A percentile compares a stretch with the other conserved stretches of the same genome.
Conservation (phyloP, 208 protist genomes). For the Porcisia deanei region DNA sequence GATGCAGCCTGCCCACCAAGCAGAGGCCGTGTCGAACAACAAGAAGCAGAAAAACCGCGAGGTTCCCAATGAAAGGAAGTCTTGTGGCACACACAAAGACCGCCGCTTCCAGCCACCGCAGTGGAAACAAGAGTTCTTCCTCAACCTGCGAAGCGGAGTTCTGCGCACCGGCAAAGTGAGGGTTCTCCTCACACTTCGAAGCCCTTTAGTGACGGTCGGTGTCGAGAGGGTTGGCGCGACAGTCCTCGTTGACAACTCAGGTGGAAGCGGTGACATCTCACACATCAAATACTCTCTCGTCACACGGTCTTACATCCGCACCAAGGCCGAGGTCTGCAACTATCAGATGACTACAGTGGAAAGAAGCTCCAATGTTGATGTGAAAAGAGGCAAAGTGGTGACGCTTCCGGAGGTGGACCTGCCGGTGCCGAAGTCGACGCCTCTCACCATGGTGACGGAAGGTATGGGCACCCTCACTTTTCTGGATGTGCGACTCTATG, state of each 20-base stretch:
- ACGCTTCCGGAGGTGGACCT: conserved; percentile 40
- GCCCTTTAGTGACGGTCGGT: conserved; percentile 39
- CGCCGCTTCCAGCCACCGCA: conserved; percentile 4
- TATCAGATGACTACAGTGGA: conserved; percentile 28
- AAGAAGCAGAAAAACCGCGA: background rate
- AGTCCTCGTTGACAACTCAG: conserved; percentile 58
- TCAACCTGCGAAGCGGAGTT: conserved; percentile 40
- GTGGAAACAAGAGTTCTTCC: conserved; percentile 38
- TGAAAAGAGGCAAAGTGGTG: conserved; percentile 40
- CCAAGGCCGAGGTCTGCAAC: conserved; percentile 34
- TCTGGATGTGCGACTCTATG: conserved; percentile 51
- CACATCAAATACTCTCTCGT: conserved; percentile 54
- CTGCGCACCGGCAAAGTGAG: conserved; percentile 34
- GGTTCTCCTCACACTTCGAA: conserved; percentile 49
- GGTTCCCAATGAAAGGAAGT: background rate
- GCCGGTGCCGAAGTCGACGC: conserved; percentile 37
- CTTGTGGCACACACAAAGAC: conserved; percentile 10
- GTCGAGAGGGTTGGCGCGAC: conserved; percentile 26
- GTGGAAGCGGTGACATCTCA: conserved; percentile 47
- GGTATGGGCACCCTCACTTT: conserved; percentile 48
- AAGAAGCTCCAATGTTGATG: conserved; percentile 12
- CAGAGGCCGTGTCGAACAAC: conserved; percentile 3
- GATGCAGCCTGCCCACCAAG: background rate
- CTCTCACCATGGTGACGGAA: conserved; percentile 59
- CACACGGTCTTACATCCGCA: conserved; percentile 42